A percentile compares a stretch with the other conserved stretches of the same genome.
phyloP scores from a whole-genome alignment of 495 filamentous ascomycete species.

The Amphirosellinia nigrospora region DNA sequence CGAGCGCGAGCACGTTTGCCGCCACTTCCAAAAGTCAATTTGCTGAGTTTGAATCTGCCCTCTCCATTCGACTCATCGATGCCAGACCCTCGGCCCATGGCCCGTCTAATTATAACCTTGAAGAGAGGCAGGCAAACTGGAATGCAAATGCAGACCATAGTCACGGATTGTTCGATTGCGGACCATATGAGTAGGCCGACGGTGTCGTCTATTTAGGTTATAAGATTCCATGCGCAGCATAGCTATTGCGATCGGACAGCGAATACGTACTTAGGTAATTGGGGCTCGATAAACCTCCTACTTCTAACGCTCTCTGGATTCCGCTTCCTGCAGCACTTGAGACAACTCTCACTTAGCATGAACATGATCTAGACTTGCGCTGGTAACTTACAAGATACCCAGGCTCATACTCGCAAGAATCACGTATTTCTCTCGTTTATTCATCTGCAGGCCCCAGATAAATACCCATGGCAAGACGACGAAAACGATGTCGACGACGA shows the following conservation, averaged over 20 bases:
- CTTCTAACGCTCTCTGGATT: neutral
- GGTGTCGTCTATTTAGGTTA: conserved; percentile 30
- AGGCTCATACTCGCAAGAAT: conserved; percentile 51
- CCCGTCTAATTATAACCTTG: neutral
- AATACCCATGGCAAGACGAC: conserved; percentile 54
- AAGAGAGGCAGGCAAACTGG: conserved; percentile 31
- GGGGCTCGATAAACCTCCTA: neutral
- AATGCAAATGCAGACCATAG: conserved; percentile 39
- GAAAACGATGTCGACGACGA: conserved; percentile 51
- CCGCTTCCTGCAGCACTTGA: conserved; percentile 3
- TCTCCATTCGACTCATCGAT: no score
- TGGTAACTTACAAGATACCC: conserved; percentile 46
- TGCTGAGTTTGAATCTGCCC: no score
- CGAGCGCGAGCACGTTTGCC: no score
- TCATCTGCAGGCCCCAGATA: conserved; percentile 49
- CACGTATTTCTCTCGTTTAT: conserved; percentile 48
- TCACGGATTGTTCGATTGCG: conserved; percentile 34
- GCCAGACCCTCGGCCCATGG: no score
- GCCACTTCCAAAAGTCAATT: no score
- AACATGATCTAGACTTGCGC: neutral
- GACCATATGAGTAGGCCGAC: conserved; percentile 38
- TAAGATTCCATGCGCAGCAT: neutral
- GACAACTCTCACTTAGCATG: neutral
- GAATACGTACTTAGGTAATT: conserved; percentile 5
- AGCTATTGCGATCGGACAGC: neutral